These are phyloP conservation scores for Solanum dulcamara DNA, from an alignment of 257 asterid genomes.

Conservation along the genomic window DNA sequence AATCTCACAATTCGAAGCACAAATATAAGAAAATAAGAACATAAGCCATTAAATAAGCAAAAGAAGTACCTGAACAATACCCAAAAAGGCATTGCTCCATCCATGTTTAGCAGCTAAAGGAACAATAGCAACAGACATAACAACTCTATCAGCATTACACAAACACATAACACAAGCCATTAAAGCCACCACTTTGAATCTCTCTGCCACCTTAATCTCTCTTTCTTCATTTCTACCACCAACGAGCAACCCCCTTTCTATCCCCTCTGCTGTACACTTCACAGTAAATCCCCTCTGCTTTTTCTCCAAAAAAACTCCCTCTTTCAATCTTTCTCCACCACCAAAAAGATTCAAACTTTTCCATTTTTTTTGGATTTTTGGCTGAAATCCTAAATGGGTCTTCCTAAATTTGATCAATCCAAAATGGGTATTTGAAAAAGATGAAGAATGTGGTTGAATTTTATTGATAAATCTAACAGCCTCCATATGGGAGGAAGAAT, in stretches of 20 bases:
- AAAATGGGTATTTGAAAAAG: slow-evolving; percentile 11
- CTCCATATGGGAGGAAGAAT: slow-evolving; percentile 31
- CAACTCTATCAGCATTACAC: slow-evolving; percentile 94
- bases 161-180: slow-evolving; percentile 83
- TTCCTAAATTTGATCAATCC: slow-evolving; percentile 9
- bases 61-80: slow-evolving; percentile 75
- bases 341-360: neutral
- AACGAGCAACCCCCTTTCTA: slow-evolving; percentile 44
- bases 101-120: slow-evolving; percentile 85
- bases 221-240: slow-evolving; percentile 32
- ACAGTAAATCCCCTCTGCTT: slow-evolving; percentile 10
- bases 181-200: slow-evolving; percentile 79
- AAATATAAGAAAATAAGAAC: neutral
- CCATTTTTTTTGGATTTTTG: neutral
- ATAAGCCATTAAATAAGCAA: neutral
- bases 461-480: slow-evolving; percentile 15
- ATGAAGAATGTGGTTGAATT: slow-evolving; percentile 3
- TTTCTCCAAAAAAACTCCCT: neutral
- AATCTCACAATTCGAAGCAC: neutral
- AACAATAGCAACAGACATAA: slow-evolving; percentile 94
- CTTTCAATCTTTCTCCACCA: slow-evolving; percentile 7
- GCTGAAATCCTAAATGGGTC: slow-evolving; percentile 15
- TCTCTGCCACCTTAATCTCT: slow-evolving; percentile 57
- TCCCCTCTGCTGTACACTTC: slow-evolving; percentile 71
- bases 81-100: slow-evolving; percentile 77